Base-by-base conservation (phyloP, 768 basidiomycete genomes). In the Mycena maculata region DNA sequence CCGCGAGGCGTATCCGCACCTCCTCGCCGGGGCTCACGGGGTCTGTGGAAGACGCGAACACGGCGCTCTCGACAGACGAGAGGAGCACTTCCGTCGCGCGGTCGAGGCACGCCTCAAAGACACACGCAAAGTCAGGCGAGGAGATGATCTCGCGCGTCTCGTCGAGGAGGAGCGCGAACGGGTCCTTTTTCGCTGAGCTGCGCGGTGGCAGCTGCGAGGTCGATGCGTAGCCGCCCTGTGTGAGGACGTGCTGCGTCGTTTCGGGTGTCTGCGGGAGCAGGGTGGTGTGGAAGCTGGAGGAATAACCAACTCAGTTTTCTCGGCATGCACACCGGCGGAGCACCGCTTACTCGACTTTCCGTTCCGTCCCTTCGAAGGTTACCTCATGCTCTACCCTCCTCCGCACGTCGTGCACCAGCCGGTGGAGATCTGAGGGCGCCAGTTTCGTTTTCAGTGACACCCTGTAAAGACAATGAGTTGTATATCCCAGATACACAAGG, bases 371-470 rank as follows among this genome's bases (percentile, higher is more conserved):
- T 73, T 88, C 87, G 71, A 85, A 89, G 0, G 85, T 89, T 45
- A 85, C 83, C 71, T 91, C 90, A 69, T 86, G 86, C 74, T 97
- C 95, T 10, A 97, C 89, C 10, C 90, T 82, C 60, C 89, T 81
- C 23, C 96, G 85, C 18, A 96, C 90, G 65, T 95, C 92, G 61
- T 83, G 81, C 16, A 97, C 77, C 0, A 94, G 83, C 11, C 86
- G 78, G 70, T 89, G 87, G 16, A 96, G 79, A 71, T 96, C 95
- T 28, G 85, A 83, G 0, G 85, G 77, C 1, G 88, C 84, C n/a
- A 96, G 80, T 71, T 90, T 91, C 3, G 85, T 83, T 77, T 96
- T 96, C 18, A 97, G 79, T 0, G 93, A 92, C n/a, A 97, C 90
- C 2, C 95, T 96, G 70, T 18, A 57, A 39, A 9, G 6, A 9